Evolutionary conservation across 441 rosid species (phyloP).

Genomic region (Populus hybrid): DNA sequence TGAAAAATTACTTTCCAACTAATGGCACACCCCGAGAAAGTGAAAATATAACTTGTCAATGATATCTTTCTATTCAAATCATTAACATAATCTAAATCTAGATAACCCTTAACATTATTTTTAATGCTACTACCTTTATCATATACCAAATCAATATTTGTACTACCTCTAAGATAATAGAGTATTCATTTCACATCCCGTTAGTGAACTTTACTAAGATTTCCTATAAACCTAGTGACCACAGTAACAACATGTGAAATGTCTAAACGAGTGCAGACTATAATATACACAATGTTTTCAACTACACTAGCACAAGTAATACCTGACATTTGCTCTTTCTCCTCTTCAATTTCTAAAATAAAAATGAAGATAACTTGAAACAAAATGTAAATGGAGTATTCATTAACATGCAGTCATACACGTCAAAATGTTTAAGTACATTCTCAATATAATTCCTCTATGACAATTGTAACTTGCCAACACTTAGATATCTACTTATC

Average conservation of each 20-base stretch:
- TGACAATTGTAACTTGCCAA: background rate
- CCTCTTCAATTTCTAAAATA: background rate
- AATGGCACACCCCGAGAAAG: background rate
- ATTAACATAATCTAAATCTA: background rate
- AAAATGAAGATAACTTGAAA: background rate
- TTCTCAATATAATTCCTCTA: background rate
- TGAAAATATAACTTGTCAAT: background rate
- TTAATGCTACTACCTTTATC: background rate
- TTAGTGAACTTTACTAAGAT: background rate
- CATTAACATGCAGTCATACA: background rate
- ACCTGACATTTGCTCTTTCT: background rate
- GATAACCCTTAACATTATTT: background rate
- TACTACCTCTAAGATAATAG: background rate
- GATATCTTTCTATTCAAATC: conserved; percentile 8
- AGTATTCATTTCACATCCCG: conserved; percentile 11
- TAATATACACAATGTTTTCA: background rate
- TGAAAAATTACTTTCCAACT: conserved; percentile 4
- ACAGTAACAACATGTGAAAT: background rate
- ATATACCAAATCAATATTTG: background rate
- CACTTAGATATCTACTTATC: background rate
- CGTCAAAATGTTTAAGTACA: background rate
- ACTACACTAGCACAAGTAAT: background rate
- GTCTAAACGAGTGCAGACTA: background rate
- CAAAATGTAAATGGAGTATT: background rate
- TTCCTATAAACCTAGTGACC: background rate